A percentile compares a stretch with the other conserved stretches of the same genome.
These are phyloP conservation scores for Citrus inodora DNA, from an alignment of 345 rosid genomes.

Conservation along the genomic window DNA sequence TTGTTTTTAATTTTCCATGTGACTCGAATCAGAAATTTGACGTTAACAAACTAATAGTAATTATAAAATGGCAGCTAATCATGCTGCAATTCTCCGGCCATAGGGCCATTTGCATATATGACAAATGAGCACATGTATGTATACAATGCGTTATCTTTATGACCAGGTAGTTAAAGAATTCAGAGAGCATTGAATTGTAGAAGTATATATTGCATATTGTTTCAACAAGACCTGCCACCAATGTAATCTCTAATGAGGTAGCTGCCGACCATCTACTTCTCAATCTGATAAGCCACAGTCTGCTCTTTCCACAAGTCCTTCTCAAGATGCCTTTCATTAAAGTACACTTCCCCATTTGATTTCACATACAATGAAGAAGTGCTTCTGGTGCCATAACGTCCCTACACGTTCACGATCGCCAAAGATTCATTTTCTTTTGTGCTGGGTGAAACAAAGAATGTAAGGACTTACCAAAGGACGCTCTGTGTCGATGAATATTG, in stretches of 20 bases:
- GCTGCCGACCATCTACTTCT: constrained; percentile 13
- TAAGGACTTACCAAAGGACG: constrained; percentile 32
- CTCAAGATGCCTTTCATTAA: constrained; percentile 56
- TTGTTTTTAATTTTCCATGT: not conserved
- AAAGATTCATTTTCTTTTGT: not conserved
- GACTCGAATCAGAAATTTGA: not conserved
- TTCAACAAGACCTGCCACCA: not conserved
- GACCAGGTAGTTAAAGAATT: not conserved
- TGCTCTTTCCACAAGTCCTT: constrained; percentile 53
- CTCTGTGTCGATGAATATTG: constrained; percentile 50
- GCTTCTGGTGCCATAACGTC: constrained; percentile 74
- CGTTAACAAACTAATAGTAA: too few species aligned
- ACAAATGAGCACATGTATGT: too few species aligned
- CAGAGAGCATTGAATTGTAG: not conserved
- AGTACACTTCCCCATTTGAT: constrained; percentile 41
- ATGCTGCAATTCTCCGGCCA: too few species aligned
- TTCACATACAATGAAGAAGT: constrained; percentile 47
- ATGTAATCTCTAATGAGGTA: not conserved
- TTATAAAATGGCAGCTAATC: too few species aligned
- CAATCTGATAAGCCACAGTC: constrained; percentile 24
- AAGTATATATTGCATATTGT: not conserved
- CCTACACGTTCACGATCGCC: constrained; percentile 27
- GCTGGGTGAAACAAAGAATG: too few species aligned
- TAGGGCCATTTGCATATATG: too few species aligned
- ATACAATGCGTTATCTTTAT: too few species aligned